A percentile compares a stretch with the other conserved stretches of the same genome.
Evolutionary conservation across 495 filamentous ascomycete species (phyloP).

Genomic region (Astrocystis sublimbata): DNA sequence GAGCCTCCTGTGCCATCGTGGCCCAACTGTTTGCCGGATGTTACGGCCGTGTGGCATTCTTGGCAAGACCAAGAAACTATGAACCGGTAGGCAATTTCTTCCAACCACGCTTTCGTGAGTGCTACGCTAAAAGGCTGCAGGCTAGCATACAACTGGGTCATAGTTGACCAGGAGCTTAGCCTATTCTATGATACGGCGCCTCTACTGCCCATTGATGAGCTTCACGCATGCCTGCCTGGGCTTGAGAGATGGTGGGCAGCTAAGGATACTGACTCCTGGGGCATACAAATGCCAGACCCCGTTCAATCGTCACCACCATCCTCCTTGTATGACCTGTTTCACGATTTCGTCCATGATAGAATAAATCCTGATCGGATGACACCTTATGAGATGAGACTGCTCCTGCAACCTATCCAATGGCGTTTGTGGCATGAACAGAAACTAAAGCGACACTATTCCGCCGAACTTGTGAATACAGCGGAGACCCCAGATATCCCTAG

Average conservation of each 20-base stretch:
- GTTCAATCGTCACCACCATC: constrained; percentile 45
- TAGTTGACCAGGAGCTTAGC: constrained; percentile 66
- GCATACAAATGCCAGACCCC: constrained; percentile 46
- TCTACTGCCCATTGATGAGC: constrained; percentile 58
- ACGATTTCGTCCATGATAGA: constrained; percentile 52
- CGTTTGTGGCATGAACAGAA: constrained; percentile 51
- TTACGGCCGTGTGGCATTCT: constrained; percentile 55
- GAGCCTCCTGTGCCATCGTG: constrained; percentile 39
- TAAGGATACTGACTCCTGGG: constrained; percentile 47
- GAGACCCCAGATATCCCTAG: not conserved
- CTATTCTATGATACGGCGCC: constrained; percentile 63
- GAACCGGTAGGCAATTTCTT: constrained; percentile 49
- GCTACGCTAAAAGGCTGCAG: constrained; percentile 31
- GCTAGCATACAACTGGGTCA: constrained; percentile 64
- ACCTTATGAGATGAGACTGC: constrained; percentile 50
- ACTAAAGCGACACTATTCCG: constrained; percentile 49
- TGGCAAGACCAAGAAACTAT: constrained; percentile 60
- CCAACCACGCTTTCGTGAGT: not conserved
- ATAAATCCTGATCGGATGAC: constrained; percentile 40
- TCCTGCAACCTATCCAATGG: constrained; percentile 55
- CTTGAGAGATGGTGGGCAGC: constrained; percentile 56
- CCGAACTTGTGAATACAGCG: constrained; percentile 20
- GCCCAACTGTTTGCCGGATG: constrained; percentile 34
- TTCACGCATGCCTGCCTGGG: constrained; percentile 58
- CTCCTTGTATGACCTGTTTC: constrained; percentile 60